Percentiles rank a stretch among this genome's conserved stretches.
These are phyloP conservation scores for Amanita muscaria DNA, from an alignment of 768 basidiomycete species.

Conservation along the genomic window DNA sequence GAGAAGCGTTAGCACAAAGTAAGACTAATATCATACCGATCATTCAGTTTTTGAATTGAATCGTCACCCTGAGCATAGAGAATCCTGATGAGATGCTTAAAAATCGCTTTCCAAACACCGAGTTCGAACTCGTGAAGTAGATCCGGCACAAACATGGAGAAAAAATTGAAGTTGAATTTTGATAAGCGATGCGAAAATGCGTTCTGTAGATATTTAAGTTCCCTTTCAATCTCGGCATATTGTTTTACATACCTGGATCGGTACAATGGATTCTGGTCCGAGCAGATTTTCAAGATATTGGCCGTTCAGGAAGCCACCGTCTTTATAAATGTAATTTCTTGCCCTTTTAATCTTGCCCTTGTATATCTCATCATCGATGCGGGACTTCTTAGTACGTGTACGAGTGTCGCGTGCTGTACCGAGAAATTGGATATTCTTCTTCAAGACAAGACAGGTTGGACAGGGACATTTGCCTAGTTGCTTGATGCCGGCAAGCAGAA, in stretches of 20 bases:
- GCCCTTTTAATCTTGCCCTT: conserved; percentile 11
- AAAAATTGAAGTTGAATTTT: conserved; percentile 17
- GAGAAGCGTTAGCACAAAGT: not conserved
- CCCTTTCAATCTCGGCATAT: conserved; percentile 18
- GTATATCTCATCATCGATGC: conserved; percentile 10
- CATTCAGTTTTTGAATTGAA: conserved; percentile 15
- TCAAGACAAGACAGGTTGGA: conserved; percentile 23
- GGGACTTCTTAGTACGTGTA: conserved; percentile 1
- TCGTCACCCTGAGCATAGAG: too few relatives aligned
- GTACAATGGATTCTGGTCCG: conserved; percentile 13
- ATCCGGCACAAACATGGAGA: conserved; percentile 24
- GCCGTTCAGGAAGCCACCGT: conserved; percentile 14
- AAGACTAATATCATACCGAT: conserved; percentile 10
- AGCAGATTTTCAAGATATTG: conserved; percentile 15
- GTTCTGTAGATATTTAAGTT: conserved; percentile 5
- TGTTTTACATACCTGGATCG: conserved; percentile 17
- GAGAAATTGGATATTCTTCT: conserved; percentile 18
- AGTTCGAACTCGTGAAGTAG: too few relatives aligned
- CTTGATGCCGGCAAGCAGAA: conserved; percentile 22
- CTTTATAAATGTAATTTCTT: conserved; percentile 17
- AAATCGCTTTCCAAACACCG: conserved; percentile 29
- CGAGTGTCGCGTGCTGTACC: conserved; percentile 19
- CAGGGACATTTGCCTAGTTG: conserved; percentile 29
- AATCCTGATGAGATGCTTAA: conserved; percentile 25
- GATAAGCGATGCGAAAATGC: conserved; percentile 19